Conservation (phyloP, 2,329 filamentous ascomycete genomes). For the Fusarium nelsonii region DNA sequence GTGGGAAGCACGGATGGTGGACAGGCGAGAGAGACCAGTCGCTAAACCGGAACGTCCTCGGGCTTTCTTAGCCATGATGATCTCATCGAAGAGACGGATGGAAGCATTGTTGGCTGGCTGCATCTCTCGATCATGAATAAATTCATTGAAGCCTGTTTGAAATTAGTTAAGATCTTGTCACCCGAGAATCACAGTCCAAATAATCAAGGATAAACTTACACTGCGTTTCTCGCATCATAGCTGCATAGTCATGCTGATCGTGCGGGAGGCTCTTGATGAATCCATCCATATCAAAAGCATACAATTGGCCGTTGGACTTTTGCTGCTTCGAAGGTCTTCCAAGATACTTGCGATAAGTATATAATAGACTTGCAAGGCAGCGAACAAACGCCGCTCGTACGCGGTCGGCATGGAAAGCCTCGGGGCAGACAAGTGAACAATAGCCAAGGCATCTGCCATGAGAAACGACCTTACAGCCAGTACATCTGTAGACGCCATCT, state of each 20-base stretch:
- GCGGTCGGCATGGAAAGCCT: conserved; percentile 71
- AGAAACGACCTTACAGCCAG: conserved; percentile 69
- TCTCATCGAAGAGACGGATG: conserved; percentile 84
- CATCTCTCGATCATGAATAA: conserved; percentile 84
- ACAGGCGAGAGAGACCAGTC: conserved; percentile 72
- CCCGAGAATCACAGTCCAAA: neutral
- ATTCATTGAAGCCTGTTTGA: conserved; percentile 75
- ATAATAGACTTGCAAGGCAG: conserved; percentile 74
- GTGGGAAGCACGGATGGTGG: conserved; percentile 69
- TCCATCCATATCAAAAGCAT: conserved; percentile 73
- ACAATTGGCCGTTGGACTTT: conserved; percentile 70
- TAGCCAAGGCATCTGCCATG: conserved; percentile 72
- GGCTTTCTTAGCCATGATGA: conserved; percentile 82
- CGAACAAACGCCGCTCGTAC: conserved; percentile 74
- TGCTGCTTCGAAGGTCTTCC: conserved; percentile 71
- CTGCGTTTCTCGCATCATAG: conserved; percentile 75
- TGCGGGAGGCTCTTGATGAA: conserved; percentile 74
- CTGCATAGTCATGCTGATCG: conserved; percentile 74
- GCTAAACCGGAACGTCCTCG: conserved; percentile 75
- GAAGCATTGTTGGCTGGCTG: conserved; percentile 70
- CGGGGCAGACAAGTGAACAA: conserved; percentile 72
- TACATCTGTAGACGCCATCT: conserved; percentile 82
- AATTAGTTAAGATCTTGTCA: conserved; percentile 11
- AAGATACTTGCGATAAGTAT: conserved; percentile 74
- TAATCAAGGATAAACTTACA: conserved; percentile 58